Percentiles rank a stretch among this genome's conserved stretches.
Conservation (phyloP, 768 basidiomycete genomes). For the Pisolithus sp. region DNA sequence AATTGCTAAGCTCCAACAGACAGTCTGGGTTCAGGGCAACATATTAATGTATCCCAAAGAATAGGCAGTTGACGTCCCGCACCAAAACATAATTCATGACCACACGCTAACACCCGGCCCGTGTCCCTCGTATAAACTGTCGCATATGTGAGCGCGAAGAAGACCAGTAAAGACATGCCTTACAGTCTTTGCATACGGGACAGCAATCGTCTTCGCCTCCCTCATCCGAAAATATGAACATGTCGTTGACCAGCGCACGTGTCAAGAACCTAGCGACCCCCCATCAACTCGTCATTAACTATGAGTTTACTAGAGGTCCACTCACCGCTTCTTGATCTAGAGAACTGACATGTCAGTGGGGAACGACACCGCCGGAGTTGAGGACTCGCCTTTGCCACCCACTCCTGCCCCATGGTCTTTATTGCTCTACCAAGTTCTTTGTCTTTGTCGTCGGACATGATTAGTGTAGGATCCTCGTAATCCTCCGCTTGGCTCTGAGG, state of each 20-base stretch:
- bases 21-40: constrained; percentile 37
- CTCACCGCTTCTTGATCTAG: constrained; percentile 31
- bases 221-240: constrained; percentile 43
- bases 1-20: constrained; percentile 44
- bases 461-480: constrained; percentile 44
- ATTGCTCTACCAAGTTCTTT: constrained; percentile 53
- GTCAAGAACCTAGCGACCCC: constrained; percentile 29
- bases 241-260: constrained; percentile 39
- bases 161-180: constrained; percentile 9
- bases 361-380: background rate
- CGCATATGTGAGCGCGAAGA: background rate
- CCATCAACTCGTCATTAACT: background rate
- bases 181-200: constrained; percentile 63
- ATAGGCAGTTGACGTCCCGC: constrained; percentile 7
- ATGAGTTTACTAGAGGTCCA: background rate
- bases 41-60: background rate
- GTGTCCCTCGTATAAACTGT: constrained; percentile 43
- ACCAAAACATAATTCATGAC: constrained; percentile 63
- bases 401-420: constrained; percentile 39
- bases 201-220: constrained; percentile 45
- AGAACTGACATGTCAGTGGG: background rate
- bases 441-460: constrained; percentile 42
- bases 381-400: constrained; percentile 20
- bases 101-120: constrained; percentile 58
- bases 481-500: constrained; percentile 37